These are phyloP conservation scores for Cordyceps sp. DNA, from an alignment of 2,329 filamentous ascomycete species.

Conservation along the genomic window DNA sequence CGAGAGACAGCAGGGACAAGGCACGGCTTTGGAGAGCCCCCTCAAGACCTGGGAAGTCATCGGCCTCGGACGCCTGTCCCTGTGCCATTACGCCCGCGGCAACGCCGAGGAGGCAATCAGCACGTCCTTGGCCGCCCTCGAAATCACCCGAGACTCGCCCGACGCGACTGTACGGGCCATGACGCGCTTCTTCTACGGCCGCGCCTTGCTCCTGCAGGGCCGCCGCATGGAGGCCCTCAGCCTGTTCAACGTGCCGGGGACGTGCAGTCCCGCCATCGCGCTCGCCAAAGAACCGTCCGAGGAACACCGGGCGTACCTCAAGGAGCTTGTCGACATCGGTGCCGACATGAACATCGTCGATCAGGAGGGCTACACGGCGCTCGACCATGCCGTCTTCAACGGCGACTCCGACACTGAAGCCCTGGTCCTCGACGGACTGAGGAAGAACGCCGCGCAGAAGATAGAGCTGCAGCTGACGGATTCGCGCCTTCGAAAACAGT, in stretches of 20 bases:
- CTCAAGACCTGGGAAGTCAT: constrained; percentile 11
- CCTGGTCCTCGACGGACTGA: constrained; percentile 12
- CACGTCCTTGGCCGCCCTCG: constrained; percentile 4
- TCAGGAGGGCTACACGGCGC: constrained; percentile 16
- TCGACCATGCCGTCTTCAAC: constrained; percentile 19
- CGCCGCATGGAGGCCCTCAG: constrained; percentile 9
- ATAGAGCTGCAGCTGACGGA: constrained; percentile 5
- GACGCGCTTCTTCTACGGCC: constrained; percentile 15
- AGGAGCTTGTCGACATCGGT: constrained; percentile 14
- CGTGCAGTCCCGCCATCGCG: constrained; percentile 16
- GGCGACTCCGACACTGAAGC: constrained; percentile 9
- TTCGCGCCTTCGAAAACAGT: constrained; percentile 15
- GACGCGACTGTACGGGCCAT: constrained; percentile 14
- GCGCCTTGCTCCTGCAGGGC: constrained; percentile 10
- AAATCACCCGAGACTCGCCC: constrained; percentile 3
- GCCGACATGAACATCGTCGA: constrained; percentile 15
- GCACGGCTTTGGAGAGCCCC: neutral
- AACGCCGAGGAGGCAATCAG: constrained; percentile 8
- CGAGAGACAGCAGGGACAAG: neutral
- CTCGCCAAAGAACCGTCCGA: constrained; percentile 20
- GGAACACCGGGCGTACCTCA: constrained; percentile 17
- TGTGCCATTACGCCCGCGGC: constrained; percentile 12
- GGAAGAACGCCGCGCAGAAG: constrained; percentile 1
- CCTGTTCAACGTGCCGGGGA: constrained; percentile 11
- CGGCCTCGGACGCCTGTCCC: constrained; percentile 14